Percentiles rank a stretch among this genome's conserved stretches.
Conservation (phyloP, 164 flowering plant genomes). For the Aristolochia fimbriata region DNA sequence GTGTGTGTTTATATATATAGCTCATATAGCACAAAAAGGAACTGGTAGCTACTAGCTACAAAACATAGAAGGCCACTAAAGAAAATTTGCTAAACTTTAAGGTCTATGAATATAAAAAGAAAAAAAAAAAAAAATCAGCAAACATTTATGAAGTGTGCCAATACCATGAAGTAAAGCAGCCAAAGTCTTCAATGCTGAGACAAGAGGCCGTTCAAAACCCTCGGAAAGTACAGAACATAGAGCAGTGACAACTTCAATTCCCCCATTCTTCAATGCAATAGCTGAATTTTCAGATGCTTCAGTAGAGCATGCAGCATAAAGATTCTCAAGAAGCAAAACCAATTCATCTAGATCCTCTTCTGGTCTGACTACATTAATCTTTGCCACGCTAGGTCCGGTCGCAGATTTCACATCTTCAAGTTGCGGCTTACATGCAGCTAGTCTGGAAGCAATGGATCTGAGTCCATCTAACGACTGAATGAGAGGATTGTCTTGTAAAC, state of each 20-base stretch:
- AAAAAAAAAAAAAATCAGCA: too few species aligned
- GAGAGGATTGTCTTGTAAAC: slow-evolving; percentile 50
- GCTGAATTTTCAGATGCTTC: slow-evolving; percentile 55
- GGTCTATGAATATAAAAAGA: too few species aligned
- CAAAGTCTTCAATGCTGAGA: slow-evolving; percentile 43
- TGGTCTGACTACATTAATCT: neutral
- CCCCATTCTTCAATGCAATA: slow-evolving; percentile 66
- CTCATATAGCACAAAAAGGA: too few species aligned
- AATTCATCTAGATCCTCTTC: slow-evolving; percentile 20
- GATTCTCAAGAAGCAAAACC: slow-evolving; percentile 31
- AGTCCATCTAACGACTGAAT: slow-evolving; percentile 48
- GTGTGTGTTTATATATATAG: too few species aligned
- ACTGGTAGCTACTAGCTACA: too few species aligned
- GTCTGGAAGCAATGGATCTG: slow-evolving; percentile 25
- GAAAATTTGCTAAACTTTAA: too few species aligned
- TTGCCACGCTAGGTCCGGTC: neutral
- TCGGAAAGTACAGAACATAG: slow-evolving; percentile 40
- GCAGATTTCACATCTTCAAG: neutral
- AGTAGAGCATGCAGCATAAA: slow-evolving; percentile 35
- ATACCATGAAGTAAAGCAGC: slow-evolving; percentile 62
- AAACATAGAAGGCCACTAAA: too few species aligned
- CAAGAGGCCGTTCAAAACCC: slow-evolving; percentile 20
- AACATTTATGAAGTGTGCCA: neutral
- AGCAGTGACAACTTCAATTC: slow-evolving; percentile 52
- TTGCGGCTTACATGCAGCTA: neutral